phyloP scores from a whole-genome alignment of 2,329 filamentous ascomycete genomes.

The Alternaria brassicae region DNA sequence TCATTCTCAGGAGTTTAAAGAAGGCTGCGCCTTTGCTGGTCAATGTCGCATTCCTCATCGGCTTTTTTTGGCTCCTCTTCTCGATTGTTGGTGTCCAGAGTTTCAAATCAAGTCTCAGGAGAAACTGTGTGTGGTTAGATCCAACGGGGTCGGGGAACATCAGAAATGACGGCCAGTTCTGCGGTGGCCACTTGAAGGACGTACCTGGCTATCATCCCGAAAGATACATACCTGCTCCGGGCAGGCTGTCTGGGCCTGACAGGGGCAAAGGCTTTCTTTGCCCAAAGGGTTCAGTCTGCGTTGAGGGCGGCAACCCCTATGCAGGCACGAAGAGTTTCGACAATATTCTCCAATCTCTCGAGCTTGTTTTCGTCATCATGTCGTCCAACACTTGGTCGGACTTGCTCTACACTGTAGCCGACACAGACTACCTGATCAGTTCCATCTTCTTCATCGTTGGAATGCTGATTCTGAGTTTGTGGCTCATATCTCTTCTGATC shows the following conservation, averaged over 20 bases:
- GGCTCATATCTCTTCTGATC: conserved; percentile 93
- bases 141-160: conserved; percentile 61
- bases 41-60: conserved; percentile 90
- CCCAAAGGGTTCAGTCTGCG: conserved; percentile 80
- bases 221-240: conserved; percentile 70
- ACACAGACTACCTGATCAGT: conserved; percentile 87
- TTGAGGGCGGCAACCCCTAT: conserved; percentile 79
- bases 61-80: conserved; percentile 98
- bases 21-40: conserved; percentile 91
- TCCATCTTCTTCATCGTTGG: conserved; percentile 76
- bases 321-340: conserved; percentile 92
- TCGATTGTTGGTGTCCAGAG: conserved; percentile 96
- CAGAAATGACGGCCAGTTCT: conserved; percentile 71
- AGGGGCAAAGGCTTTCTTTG: conserved; percentile 83
- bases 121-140: conserved; percentile 61
- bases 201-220: conserved; percentile 49
- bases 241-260: conserved; percentile 54
- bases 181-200: conserved; percentile 79
- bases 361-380: conserved; percentile 98
- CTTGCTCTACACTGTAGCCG: conserved; percentile 89
- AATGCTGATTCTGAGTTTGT: conserved; percentile 92
- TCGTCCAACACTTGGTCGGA: conserved; percentile 97
- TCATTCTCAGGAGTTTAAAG: conserved; percentile 93
- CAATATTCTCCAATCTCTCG: conserved; percentile 88
- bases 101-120: conserved; percentile 67